Percentiles rank a stretch among this genome's conserved stretches.
phyloP scores from a whole-genome alignment of 2,329 filamentous ascomycete genomes.

The Graphilbum sp. region DNA sequence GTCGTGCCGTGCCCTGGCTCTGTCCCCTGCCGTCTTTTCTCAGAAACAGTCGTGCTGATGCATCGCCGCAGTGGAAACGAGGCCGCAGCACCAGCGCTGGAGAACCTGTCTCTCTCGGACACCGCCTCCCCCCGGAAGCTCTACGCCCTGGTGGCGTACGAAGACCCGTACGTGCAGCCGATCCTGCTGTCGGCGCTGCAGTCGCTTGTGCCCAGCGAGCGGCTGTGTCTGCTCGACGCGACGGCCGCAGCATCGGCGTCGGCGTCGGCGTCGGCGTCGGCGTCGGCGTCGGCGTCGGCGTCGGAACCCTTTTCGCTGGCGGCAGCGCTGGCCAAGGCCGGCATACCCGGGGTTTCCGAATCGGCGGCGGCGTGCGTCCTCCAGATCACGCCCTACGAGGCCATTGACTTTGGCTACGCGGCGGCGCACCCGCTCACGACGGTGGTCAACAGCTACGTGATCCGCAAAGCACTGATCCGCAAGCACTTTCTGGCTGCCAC shows the following conservation, averaged over 20 bases:
- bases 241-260: conserved; percentile 1
- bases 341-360: background rate
- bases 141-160: conserved; percentile 67
- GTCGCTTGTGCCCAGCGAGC: conserved; percentile 36
- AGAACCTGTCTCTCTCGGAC: background rate
- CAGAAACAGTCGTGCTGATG: no score
- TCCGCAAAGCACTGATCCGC: conserved; percentile 87
- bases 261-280: no score
- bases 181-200: conserved; percentile 61
- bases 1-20: no score
- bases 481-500: conserved; percentile 88
- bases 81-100: no score
- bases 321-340: conserved; percentile 17
- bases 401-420: conserved; percentile 67
- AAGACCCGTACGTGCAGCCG: conserved; percentile 78
- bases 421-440: conserved; percentile 42
- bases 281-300: no score
- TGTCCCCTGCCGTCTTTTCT: no score
- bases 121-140: conserved; percentile 15
- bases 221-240: conserved; percentile 27
- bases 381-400: conserved; percentile 76
- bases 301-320: conserved; percentile 19
- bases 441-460: conserved; percentile 79
- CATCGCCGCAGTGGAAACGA: no score
- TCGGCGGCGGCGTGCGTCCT: conserved; percentile 33